phyloP scores from a whole-genome alignment of 2,329 filamentous ascomycete species.

The Mariannaea sp. region DNA sequence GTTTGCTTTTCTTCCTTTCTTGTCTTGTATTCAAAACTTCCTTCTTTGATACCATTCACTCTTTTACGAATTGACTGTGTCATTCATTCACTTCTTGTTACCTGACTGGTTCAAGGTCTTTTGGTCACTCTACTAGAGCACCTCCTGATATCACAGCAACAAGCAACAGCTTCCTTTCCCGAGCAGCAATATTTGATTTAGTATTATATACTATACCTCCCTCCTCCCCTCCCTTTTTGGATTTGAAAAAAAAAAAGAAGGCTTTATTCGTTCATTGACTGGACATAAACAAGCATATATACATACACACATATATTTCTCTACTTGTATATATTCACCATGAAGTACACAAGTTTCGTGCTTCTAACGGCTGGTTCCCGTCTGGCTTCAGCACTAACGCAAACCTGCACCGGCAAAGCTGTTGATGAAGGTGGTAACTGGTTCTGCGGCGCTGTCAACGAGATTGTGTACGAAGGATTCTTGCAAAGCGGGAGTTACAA shows the following conservation, averaged over 20 bases:
- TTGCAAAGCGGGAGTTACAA: constrained; percentile 66
- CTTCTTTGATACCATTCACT: neutral
- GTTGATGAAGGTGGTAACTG: constrained; percentile 59
- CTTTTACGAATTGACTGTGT: neutral
- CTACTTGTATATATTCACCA: constrained; percentile 20
- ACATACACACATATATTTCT: too few species aligned
- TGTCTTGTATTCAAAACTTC: too few species aligned
- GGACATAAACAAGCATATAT: neutral
- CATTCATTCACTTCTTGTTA: neutral
- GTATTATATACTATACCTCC: too few species aligned
- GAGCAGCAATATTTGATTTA: too few species aligned
- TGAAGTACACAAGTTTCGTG: constrained; percentile 40
- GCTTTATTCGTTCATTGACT: too few species aligned
- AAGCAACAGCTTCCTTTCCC: too few species aligned
- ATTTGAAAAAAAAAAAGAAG: neutral
- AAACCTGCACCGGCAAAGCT: constrained; percentile 44
- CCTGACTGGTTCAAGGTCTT: neutral
- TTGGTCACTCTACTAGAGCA: too few species aligned
- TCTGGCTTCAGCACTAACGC: constrained; percentile 39
- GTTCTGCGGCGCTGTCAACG: constrained; percentile 68
- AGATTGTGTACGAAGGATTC: constrained; percentile 70
- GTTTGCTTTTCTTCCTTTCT: neutral
- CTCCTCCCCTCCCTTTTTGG: too few species aligned
- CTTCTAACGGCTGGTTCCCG: constrained; percentile 37
- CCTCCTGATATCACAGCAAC: too few species aligned